Percentiles rank a stretch among this genome's conserved stretches.
Conservation (phyloP, 208 protist genomes). For the Perkinsela sp. region DNA sequence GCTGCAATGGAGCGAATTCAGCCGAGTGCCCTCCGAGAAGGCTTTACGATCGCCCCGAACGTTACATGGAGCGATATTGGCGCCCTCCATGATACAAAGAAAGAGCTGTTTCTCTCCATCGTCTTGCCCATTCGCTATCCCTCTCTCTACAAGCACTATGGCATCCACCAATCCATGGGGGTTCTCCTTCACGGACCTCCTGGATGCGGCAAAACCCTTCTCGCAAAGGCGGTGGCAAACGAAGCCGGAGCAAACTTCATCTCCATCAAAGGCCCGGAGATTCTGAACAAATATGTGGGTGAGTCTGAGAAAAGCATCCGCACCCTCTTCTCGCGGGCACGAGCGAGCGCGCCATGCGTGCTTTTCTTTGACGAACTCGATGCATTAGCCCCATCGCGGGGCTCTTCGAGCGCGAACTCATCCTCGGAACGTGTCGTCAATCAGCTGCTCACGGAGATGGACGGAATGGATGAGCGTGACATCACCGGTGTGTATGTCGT, state of each 20-base stretch:
- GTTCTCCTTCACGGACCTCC: constrained; percentile 93
- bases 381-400: constrained; percentile 71
- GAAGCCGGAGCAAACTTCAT: constrained; percentile 90
- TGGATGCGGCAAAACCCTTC: constrained; percentile 87
- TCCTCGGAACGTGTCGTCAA: constrained; percentile 91
- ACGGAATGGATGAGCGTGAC: constrained; percentile 80
- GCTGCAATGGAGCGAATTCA: constrained; percentile 79
- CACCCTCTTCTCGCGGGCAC: constrained; percentile 76
- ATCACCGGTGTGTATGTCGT: constrained; percentile 79
- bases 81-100: constrained; percentile 69
- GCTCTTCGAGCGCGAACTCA: constrained; percentile 44
- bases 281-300: constrained; percentile 95
- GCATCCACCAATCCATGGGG: constrained; percentile 56
- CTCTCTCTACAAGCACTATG: constrained; percentile 58
- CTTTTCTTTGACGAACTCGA: constrained; percentile 99
- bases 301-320: constrained; percentile 92
- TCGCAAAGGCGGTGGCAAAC: constrained; percentile 77
- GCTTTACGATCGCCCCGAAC: constrained; percentile 78
- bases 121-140: constrained; percentile 64
- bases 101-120: constrained; percentile 67
- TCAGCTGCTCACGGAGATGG: constrained; percentile 94
- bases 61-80: constrained; percentile 90
- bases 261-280: constrained; percentile 89
- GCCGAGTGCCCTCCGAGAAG: constrained; percentile 84
- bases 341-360: constrained; percentile 76